Evolutionary conservation across 441 rosid genomes (phyloP).

Genomic region (Dalechampia spathulata): DNA sequence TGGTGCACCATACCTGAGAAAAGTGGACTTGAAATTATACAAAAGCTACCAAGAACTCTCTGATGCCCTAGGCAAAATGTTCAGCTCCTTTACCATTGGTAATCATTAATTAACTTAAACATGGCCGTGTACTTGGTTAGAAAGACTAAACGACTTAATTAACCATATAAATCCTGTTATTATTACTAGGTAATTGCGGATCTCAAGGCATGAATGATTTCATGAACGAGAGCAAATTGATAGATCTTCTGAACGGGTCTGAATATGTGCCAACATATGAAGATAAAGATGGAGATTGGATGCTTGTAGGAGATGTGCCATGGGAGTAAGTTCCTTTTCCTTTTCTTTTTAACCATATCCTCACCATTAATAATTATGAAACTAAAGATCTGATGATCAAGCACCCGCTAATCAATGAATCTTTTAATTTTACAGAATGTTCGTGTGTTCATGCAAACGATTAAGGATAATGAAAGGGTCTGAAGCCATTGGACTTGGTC

Average conservation of each 20-base stretch:
- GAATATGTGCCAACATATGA: conserved; percentile 86
- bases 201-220: conserved; percentile 81
- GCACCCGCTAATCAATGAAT: not conserved
- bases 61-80: conserved; percentile 75
- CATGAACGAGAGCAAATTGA: conserved; percentile 82
- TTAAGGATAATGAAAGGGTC: conserved; percentile 91
- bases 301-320: conserved; percentile 98
- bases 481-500: conserved; percentile 92
- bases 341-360: not conserved
- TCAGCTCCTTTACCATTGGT: conserved; percentile 89
- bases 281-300: conserved; percentile 99
- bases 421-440: conserved; percentile 37
- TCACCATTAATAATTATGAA: not conserved
- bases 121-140: no score
- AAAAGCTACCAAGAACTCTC: conserved; percentile 76
- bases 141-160: not conserved
- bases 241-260: conserved; percentile 75
- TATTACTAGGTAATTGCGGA: conserved; percentile 56
- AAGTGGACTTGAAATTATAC: conserved; percentile 79
- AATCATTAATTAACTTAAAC: conserved; percentile 11
- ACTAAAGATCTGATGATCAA: not conserved
- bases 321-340: conserved; percentile 63
- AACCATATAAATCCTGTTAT: not conserved
- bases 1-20: conserved; percentile 90
- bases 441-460: conserved; percentile 83